Conservation (phyloP, 169 alveolate species). For the Eimeria acervulina region DNA sequence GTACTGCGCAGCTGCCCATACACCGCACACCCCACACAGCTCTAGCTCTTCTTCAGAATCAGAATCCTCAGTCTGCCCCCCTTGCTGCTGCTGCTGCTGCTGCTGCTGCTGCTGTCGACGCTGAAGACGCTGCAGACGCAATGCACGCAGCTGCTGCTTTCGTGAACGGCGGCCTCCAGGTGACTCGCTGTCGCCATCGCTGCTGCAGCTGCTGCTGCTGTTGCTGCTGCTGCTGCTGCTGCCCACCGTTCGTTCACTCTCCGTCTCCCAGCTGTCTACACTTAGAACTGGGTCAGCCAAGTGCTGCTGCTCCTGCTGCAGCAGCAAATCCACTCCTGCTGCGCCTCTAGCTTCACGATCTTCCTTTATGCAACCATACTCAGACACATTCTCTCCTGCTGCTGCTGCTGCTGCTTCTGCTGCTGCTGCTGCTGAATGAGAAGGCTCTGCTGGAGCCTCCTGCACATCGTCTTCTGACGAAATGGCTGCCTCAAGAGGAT, state of each 20-base stretch:
- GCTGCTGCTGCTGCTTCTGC: conserved; percentile 21
- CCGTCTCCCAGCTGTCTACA: conserved; percentile 34
- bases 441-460: neutral
- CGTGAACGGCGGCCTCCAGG: neutral
- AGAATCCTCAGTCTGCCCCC: neutral
- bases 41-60: neutral
- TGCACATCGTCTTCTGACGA: neutral
- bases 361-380: neutral
- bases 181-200: neutral
- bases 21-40: conserved; percentile 1
- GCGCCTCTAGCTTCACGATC: neutral
- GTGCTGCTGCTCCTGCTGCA: conserved; percentile 47
- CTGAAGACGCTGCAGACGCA: neutral
- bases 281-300: neutral
- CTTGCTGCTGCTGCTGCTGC: conserved; percentile 1
- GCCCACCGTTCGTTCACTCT: conserved; percentile 10
- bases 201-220: conserved; percentile 45
- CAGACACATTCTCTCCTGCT: neutral
- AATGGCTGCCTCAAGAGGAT: no score
- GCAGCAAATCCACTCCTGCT: neutral
- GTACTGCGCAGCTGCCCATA: neutral
- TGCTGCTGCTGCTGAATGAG: neutral
- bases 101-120: conserved; percentile 36
- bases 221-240: conserved; percentile 45
- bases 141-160: neutral